Evolutionary conservation across 257 asterid genomes (phyloP), one percentile per base, ranked within the genome.

Genomic region (Solanum etuberosum): DNA sequence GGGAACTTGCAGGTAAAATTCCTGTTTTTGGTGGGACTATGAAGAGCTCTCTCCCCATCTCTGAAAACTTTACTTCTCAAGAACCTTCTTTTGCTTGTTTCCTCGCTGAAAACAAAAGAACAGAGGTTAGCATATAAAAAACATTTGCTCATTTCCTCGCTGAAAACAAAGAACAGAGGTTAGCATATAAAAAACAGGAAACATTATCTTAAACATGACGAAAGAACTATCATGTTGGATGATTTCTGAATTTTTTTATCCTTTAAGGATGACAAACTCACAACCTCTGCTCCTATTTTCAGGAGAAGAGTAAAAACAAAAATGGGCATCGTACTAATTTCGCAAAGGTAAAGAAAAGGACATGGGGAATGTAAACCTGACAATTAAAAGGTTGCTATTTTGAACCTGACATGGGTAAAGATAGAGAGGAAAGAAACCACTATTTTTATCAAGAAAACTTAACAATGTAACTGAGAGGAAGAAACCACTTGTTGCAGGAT

Each of bases 131-230:
- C 37, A 83, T 61, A 78, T 74, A 68, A 73, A 73, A 48, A 86
- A 81, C 35, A 35, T 90, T 88, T 93, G 93, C 88, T 93, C 65
- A 90, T 84, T 61, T 95, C 96, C 89, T 94, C 99, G 42, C 99
- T 94, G 94, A 89, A 91, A 57, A 57, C 81, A 88, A 85, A 74
- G 73, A 85, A 42, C 67, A 40, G 23, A 73, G 40, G 34, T 92
- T 67, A 89, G 86, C 37, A 83, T 61, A 78, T 74, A 68, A 73
- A 73, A 48, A 86, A 81, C 35, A 35, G 43, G 63, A 32, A 65
- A 73, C 83, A 9, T 25, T 4, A 82, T 25, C 77, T 6, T 40
- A 35, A 83, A 72, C 65, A 15, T 51, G 11, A 74, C 2, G 20
- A 83, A 25, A 86, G 32, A 9, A 16, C 78, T 23, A 51, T 73